Evolutionary conservation across 345 rosid species (phyloP), one percentile per base, ranked within the genome.

Genomic region (Kernera saxatilis): DNA sequence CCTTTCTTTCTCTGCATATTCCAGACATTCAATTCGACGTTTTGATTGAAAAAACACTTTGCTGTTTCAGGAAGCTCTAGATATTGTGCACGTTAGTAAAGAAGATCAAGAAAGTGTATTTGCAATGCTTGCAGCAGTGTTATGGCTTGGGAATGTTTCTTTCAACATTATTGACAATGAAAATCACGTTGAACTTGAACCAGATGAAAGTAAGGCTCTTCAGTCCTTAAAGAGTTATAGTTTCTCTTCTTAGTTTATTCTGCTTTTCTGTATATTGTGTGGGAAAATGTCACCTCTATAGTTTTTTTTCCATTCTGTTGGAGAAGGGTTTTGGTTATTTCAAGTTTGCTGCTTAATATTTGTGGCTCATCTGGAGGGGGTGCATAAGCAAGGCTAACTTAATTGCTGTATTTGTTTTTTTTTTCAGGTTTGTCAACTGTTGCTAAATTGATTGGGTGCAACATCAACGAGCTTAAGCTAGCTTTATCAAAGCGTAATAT

Each of bases 61-160:
- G 51, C 64, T 69, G 56, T 79, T 69, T 57, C 81, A 94, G 99
- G 99, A 94, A 80, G 99, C 97, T 74, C 56, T 94, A 67, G 90
- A 92, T 79, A 71, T 85, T 81, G 98, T 94, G 55, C 99, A 94
- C 69, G 82, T 91, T 57, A 87, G 85, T 87, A 84, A 87, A 82
- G 97, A 89, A 77, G 90, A 94, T 79, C 99, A 94, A 72, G 98
- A 94, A 64, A 88, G 83, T 72, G 93, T 88, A n/a, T 94, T 89
- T 72, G 87, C 96, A 62, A 88, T 91, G 96, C 92, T 94, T 73
- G 87, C 97, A 75, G 96, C 98, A 33, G 98, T 94, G n/a, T 40
- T 94, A 51, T 94, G 98, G 96, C 79, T 94, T 49, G 98, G 97
- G 79, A 88, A 94, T 65, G 77, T 90, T 78, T 88, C 96, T 6